phyloP scores from a whole-genome alignment of 192 early-diverging fungal species.

The Backusella macrospora region DNA sequence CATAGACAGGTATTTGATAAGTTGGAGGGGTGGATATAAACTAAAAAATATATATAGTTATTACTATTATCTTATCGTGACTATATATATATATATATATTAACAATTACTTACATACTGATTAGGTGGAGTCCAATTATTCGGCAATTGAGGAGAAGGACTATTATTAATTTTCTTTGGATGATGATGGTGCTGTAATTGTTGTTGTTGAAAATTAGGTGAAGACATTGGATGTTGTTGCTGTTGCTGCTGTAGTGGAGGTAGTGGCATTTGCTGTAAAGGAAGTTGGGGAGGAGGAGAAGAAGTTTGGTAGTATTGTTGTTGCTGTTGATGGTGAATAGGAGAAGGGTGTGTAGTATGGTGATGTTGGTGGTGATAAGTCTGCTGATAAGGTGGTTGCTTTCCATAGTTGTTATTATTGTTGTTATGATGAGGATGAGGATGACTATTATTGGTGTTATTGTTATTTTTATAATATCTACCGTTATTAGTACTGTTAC shows the following conservation, averaged over 20 bases:
- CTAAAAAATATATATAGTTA: too few species aligned
- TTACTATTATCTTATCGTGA: not conserved
- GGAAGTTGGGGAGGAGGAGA: not conserved
- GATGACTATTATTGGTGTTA: too few species aligned
- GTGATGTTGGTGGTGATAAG: not conserved
- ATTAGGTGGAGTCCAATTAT: not conserved
- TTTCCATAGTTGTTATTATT: not conserved
- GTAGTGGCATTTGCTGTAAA: too few species aligned
- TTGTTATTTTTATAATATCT: not conserved
- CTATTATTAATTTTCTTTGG: slow-evolving; percentile 29
- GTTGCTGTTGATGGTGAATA: not conserved
- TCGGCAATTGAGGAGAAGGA: slow-evolving; percentile 22
- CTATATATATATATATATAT: not conserved
- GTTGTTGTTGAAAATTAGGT: slow-evolving; percentile 36
- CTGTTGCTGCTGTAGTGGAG: slow-evolving; percentile 28
- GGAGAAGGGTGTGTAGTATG: not conserved
- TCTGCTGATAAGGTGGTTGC: not conserved
- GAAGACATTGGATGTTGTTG: slow-evolving; percentile 1
- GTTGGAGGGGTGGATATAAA: not conserved
- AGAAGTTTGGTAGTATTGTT: slow-evolving; percentile 12
- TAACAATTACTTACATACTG: not conserved
- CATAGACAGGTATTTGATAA: not conserved
- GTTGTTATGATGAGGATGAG: not conserved
- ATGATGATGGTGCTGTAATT: slow-evolving; percentile 22
- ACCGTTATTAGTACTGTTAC: not conserved